A percentile compares a stretch with the other conserved stretches of the same genome.
phyloP scores from a whole-genome alignment of 2,329 filamentous ascomycete species.

The Colletotrichum sp. region DNA sequence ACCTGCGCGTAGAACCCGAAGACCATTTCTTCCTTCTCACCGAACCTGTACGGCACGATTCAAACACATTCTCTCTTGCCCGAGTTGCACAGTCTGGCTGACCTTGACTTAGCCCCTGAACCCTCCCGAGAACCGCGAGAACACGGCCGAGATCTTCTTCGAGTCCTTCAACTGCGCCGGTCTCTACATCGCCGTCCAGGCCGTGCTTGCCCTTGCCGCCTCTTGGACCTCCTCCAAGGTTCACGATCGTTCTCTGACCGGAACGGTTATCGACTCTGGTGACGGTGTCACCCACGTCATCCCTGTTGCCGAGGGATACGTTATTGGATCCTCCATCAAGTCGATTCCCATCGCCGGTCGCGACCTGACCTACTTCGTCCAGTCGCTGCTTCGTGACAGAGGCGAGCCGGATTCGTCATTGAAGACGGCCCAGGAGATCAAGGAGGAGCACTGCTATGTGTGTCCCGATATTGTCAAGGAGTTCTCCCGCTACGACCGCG shows the following conservation, averaged over 20 bases:
- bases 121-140: constrained; percentile 97
- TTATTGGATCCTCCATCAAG: constrained; percentile 99
- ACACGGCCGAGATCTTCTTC: constrained; percentile 99
- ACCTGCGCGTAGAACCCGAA: constrained; percentile 95
- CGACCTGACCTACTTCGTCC: constrained; percentile 99
- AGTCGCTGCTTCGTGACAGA: constrained; percentile 92
- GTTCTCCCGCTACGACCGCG: constrained; percentile 91
- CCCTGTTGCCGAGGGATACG: constrained; percentile 96
- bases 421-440: constrained; percentile 97
- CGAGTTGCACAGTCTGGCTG: not conserved
- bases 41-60: constrained; percentile 74
- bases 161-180: constrained; percentile 99
- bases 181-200: constrained; percentile 98
- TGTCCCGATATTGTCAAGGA: constrained; percentile 99
- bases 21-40: constrained; percentile 99
- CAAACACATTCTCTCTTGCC: not conserved
- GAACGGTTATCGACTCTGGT: constrained; percentile 97
- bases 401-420: constrained; percentile 96
- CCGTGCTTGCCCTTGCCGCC: constrained; percentile 92
- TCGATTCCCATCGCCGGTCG: constrained; percentile 97
- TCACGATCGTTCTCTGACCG: constrained; percentile 91
- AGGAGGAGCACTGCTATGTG: constrained; percentile 98
- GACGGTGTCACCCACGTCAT: constrained; percentile 99
- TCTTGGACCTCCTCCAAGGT: constrained; percentile 99
- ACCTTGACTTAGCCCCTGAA: constrained; percentile 76